A percentile compares a stretch with the other conserved stretches of the same genome.
Evolutionary conservation across 2,329 filamentous ascomycete species (phyloP).

Genomic region (Ophiostoma montium): DNA sequence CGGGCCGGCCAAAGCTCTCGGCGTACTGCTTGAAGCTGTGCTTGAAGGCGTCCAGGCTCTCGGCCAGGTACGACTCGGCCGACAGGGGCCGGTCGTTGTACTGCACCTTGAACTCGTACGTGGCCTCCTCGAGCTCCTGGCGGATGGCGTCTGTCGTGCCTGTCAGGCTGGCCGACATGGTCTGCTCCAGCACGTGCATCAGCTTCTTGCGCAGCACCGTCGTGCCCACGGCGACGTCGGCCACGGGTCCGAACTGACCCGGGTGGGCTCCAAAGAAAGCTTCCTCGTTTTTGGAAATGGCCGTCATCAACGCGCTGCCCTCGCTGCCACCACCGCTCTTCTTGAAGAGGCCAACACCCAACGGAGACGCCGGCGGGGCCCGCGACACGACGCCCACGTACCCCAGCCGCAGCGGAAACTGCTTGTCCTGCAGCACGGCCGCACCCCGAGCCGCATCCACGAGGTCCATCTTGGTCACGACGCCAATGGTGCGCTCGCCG

Average conservation of each 20-base stretch:
- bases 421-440: conserved; percentile 69
- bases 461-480: conserved; percentile 98
- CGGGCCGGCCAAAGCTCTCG: conserved; percentile 73
- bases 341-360: conserved; percentile 54
- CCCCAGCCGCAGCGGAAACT: conserved; percentile 87
- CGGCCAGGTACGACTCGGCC: conserved; percentile 90
- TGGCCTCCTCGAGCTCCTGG: conserved; percentile 90
- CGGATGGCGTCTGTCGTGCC: conserved; percentile 83
- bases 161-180: conserved; percentile 86
- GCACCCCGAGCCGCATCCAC: conserved; percentile 72
- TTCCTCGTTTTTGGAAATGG: conserved; percentile 79
- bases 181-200: conserved; percentile 93
- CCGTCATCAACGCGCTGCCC: conserved; percentile 41
- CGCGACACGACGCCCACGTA: conserved; percentile 93
- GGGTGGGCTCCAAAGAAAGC: conserved; percentile 77
- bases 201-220: conserved; percentile 82
- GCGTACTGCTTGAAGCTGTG: conserved; percentile 93
- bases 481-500: conserved; percentile 90
- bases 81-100: conserved; percentile 94
- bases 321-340: conserved; percentile 59
- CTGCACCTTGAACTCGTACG: conserved; percentile 98
- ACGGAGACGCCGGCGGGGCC: conserved; percentile 42
- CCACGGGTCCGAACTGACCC: conserved; percentile 58
- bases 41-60: conserved; percentile 91
- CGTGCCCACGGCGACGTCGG: conserved; percentile 67